These are phyloP conservation scores for Taphrina confusa DNA, from an alignment of 1,139 yeast species.

Conservation along the genomic window DNA sequence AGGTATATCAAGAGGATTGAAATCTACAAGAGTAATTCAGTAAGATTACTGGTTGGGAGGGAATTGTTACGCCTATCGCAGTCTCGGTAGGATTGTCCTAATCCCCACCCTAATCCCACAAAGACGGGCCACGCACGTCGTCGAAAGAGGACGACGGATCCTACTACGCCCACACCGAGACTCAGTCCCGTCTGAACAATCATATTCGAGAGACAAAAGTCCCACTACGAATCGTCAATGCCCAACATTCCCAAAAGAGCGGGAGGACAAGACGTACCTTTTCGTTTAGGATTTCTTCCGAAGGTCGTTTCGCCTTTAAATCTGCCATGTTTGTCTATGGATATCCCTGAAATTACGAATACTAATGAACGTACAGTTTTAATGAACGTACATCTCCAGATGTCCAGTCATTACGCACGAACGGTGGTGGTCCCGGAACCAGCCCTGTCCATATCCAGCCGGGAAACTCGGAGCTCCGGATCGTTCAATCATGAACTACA, in stretches of 20 bases:
- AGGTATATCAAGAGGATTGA: conserved; percentile 36
- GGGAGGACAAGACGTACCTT: conserved; percentile 51
- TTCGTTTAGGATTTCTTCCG: conserved; percentile 73
- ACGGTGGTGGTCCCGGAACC: too few relatives aligned
- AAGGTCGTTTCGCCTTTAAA: conserved; percentile 47
- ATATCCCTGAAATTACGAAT: too few relatives aligned
- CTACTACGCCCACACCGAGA: conserved; percentile 92
- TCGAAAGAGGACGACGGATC: conserved; percentile 85
- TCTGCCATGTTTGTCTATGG: too few relatives aligned
- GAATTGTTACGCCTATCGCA: conserved; percentile 35
- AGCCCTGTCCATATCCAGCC: too few relatives aligned
- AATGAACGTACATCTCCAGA: too few relatives aligned
- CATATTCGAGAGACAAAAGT: conserved; percentile 89
- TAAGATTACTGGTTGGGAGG: too few relatives aligned
- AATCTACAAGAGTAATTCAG: conserved; percentile 12
- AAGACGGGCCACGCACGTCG: conserved; percentile 44
- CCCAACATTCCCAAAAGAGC: background rate
- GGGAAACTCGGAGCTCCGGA: too few relatives aligned
- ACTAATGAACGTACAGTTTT: too few relatives aligned
- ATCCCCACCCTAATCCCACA: conserved; percentile 38
- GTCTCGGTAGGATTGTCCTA: conserved; percentile 38
- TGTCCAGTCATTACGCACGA: too few relatives aligned
- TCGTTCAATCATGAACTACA: too few relatives aligned
- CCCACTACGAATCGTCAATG: conserved; percentile 62
- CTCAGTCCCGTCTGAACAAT: conserved; percentile 97